These are phyloP conservation scores for Closterium sp. DNA, from an alignment of 139 green algal species.

Conservation along the genomic window DNA sequence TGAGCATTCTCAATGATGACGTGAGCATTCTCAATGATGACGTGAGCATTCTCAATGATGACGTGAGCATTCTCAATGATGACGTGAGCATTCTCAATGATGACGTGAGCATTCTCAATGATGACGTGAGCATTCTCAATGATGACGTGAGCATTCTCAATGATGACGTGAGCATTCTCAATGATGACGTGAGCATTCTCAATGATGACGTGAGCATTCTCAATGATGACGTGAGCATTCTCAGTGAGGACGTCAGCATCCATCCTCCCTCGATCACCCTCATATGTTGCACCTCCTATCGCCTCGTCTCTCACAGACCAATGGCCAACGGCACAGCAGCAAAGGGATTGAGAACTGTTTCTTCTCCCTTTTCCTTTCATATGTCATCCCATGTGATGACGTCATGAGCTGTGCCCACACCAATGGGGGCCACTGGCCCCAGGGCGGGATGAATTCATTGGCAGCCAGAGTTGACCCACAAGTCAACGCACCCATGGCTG, in stretches of 20 bases:
- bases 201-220: conserved; percentile 79
- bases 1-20: too few relatives aligned
- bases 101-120: too few relatives aligned
- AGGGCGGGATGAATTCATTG: neutral
- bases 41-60: too few relatives aligned
- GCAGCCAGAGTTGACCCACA: neutral
- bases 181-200: too few relatives aligned
- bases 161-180: too few relatives aligned
- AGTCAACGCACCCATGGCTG: neutral
- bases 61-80: too few relatives aligned
- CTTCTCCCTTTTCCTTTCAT: neutral
- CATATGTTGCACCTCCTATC: neutral
- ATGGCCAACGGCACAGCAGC: neutral
- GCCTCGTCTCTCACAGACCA: neutral
- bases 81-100: too few relatives aligned
- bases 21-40: too few relatives aligned
- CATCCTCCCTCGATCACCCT: too few relatives aligned
- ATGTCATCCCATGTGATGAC: neutral
- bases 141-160: too few relatives aligned
- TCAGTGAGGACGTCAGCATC: too few relatives aligned
- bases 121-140: too few relatives aligned
- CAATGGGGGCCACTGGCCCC: neutral
- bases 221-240: neutral
- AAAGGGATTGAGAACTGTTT: neutral
- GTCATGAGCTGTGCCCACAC: neutral